Conservation (phyloP, 1,139 yeast genomes). For the Candida pseudocylindracea region DNA sequence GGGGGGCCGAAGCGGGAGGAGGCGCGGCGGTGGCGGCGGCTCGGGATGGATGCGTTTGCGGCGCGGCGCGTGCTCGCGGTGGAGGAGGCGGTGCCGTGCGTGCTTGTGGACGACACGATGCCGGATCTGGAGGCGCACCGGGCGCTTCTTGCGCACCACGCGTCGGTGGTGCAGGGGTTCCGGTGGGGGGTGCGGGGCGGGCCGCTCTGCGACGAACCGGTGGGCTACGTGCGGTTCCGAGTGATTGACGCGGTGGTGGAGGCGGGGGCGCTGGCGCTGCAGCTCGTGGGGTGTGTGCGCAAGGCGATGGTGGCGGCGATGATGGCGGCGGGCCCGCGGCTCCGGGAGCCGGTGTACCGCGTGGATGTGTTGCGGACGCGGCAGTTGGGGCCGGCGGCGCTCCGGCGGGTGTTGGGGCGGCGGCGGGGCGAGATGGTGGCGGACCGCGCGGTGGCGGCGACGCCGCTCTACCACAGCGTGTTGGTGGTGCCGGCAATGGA, state of each 20-base stretch:
- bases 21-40: slow-evolving; percentile 14
- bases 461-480: slow-evolving; percentile 3
- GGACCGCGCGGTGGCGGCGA: slow-evolving; percentile 3
- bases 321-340: slow-evolving; percentile 53
- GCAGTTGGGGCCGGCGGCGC: slow-evolving; percentile 12
- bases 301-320: slow-evolving; percentile 73
- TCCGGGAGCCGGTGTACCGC: slow-evolving; percentile 70
- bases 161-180: slow-evolving; percentile 51
- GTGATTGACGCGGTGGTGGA: slow-evolving; percentile 21
- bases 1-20: slow-evolving; percentile 1
- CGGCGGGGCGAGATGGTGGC: slow-evolving; percentile 36
- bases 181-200: slow-evolving; percentile 75
- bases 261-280: slow-evolving; percentile 20
- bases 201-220: slow-evolving; percentile 73
- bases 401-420: slow-evolving; percentile 27
- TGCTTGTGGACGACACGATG: slow-evolving; percentile 50
- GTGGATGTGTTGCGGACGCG: slow-evolving; percentile 34
- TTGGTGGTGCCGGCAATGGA: slow-evolving; percentile 53
- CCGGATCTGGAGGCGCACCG: slow-evolving; percentile 44
- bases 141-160: slow-evolving; percentile 22
- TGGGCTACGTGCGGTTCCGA: slow-evolving; percentile 49
- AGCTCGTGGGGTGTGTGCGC: slow-evolving; percentile 63
- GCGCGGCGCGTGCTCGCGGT: slow-evolving; percentile 61
- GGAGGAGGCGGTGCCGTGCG: slow-evolving; percentile 26
- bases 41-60: slow-evolving; percentile 69